Conservation (phyloP, 495 filamentous ascomycete genomes). For the Choiromyces venosus region DNA sequence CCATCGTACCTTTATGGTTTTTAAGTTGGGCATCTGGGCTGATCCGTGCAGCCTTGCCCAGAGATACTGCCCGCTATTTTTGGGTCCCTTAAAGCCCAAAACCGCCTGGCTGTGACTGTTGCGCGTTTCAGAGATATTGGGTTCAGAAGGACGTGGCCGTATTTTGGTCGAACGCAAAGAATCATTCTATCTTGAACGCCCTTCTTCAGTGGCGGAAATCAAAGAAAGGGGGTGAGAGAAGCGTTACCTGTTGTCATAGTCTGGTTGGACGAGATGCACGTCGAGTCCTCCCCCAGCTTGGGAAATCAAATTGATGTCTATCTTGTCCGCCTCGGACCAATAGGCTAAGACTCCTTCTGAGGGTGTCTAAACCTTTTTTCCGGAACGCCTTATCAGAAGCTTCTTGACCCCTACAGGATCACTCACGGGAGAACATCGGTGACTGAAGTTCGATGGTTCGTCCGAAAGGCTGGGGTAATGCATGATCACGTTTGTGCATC, state of each 20-base stretch:
- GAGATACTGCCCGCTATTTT: not conserved
- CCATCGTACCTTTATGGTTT: not conserved
- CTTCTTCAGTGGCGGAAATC: not conserved
- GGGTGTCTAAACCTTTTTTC: not conserved
- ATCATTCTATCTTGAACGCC: not conserved
- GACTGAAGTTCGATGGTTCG: not conserved
- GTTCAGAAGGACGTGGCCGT: not conserved
- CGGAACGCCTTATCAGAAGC: not conserved
- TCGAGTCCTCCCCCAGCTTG: not conserved
- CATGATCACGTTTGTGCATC: constrained; percentile 1
- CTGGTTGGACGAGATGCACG: not conserved
- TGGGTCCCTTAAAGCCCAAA: not conserved
- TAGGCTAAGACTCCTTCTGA: not conserved
- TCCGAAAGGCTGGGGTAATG: not conserved
- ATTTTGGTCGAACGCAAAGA: not conserved
- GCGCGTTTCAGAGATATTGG: constrained; percentile 4
- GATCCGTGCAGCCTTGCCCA: not conserved
- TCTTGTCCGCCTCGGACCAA: not conserved
- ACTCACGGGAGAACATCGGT: not conserved
- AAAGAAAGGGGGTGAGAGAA: not conserved
- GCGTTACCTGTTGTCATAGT: constrained; percentile 4
- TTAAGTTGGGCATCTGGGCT: constrained; percentile 1
- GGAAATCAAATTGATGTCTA: not conserved
- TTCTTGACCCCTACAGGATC: not conserved
- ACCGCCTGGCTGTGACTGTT: not conserved